Percentiles rank a stretch among this genome's conserved stretches.
These are phyloP conservation scores for Hanseniaspora opuntiae DNA, from an alignment of 805 yeast species.

Conservation along the genomic window DNA sequence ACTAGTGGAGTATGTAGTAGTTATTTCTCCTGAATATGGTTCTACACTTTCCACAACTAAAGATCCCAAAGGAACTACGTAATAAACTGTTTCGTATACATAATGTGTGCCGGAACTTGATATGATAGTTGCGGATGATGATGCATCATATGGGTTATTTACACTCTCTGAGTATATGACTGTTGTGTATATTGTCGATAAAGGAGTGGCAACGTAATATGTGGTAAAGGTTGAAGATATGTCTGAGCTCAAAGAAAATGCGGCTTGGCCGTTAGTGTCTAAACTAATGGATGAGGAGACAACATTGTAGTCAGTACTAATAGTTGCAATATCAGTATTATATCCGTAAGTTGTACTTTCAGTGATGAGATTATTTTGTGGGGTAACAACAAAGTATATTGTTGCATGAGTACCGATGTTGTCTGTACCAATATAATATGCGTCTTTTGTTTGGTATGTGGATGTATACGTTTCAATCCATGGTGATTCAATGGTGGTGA, in stretches of 20 bases:
- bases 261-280: neutral
- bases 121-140: neutral
- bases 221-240: neutral
- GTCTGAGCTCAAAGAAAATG: neutral
- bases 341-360: neutral
- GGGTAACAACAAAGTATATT: conserved; percentile 15
- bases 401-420: conserved; percentile 14
- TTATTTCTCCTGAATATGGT: neutral
- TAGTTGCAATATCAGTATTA: neutral
- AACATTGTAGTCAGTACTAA: neutral
- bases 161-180: neutral
- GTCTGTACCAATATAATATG: conserved; percentile 10
- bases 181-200: neutral
- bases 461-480: neutral
- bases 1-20: neutral
- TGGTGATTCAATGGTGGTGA: neutral
- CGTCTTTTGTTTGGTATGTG: neutral
- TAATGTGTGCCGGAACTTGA: neutral
- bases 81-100: neutral
- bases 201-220: neutral
- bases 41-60: neutral
- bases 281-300: neutral
- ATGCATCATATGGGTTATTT: neutral
- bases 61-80: neutral
- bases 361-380: neutral